A percentile compares a stretch with the other conserved stretches of the same genome.
Conservation (phyloP, 1,284 basidiomycete species). For the Tetrapyrgos nigripes region DNA sequence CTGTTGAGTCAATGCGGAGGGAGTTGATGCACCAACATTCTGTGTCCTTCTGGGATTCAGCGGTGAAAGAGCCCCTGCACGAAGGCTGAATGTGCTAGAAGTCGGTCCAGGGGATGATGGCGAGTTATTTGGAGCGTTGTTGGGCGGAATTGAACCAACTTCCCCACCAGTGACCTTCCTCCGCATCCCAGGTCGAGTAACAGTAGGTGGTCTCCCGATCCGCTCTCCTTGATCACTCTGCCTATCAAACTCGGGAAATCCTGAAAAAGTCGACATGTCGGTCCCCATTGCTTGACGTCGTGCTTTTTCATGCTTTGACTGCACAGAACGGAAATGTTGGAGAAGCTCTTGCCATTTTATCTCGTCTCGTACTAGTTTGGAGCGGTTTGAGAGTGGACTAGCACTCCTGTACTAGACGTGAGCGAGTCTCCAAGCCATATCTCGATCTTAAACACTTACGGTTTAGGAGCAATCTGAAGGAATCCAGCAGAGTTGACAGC, state of each 20-base stretch:
- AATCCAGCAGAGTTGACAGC: constrained; percentile 97
- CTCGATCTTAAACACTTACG: constrained; percentile 54
- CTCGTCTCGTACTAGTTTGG: constrained; percentile 83
- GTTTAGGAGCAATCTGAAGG: constrained; percentile 84
- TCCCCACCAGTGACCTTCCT: constrained; percentile 61
- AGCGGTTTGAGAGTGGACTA: constrained; percentile 56
- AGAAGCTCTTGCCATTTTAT: constrained; percentile 96
- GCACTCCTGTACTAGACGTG: constrained; percentile 28
- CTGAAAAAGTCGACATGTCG: constrained; percentile 51
- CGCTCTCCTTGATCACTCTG: constrained; percentile 35
- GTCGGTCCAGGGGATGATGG: constrained; percentile 24
- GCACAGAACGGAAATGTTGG: constrained; percentile 84
- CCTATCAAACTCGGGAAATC: constrained; percentile 51
- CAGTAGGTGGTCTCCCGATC: constrained; percentile 29
- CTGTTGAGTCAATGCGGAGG: constrained; percentile 46
- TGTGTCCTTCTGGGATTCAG: constrained; percentile 68
- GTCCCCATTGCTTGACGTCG: constrained; percentile 70
- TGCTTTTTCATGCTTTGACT: constrained; percentile 87
- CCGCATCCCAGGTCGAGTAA: constrained; percentile 53
- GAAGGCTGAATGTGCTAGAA: constrained; percentile 24
- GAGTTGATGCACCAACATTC: constrained; percentile 28
- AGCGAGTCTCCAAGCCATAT: constrained; percentile 7
- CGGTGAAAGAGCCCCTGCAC: constrained; percentile 64
- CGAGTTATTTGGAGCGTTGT: constrained; percentile 34
- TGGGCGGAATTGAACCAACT: constrained; percentile 33